A percentile compares a stretch with the other conserved stretches of the same genome.
Evolutionary conservation across 2,329 filamentous ascomycete genomes (phyloP).

Genomic region (Aspergillus luchuensis): DNA sequence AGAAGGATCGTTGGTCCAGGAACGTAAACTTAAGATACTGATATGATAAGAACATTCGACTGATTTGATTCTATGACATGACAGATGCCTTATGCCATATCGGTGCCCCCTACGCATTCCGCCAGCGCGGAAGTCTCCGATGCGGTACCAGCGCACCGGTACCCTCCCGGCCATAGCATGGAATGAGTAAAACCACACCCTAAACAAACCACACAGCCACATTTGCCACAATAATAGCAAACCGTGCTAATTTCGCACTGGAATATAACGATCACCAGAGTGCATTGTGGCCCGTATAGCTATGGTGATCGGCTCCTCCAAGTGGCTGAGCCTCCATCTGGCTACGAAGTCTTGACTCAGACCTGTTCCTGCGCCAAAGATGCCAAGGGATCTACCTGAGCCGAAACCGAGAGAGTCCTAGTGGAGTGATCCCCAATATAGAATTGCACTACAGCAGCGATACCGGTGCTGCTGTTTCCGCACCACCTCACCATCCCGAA

Average conservation of each 20-base stretch:
- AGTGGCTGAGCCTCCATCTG: not conserved
- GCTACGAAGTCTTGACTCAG: not conserved
- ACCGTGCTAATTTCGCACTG: not conserved
- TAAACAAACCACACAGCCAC: not conserved
- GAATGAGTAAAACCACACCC: not conserved
- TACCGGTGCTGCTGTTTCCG: not conserved
- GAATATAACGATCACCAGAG: not conserved
- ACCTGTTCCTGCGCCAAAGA: not conserved
- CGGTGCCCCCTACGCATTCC: not conserved
- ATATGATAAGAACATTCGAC: not conserved
- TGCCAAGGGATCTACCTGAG: not conserved
- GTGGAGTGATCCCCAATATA: not conserved
- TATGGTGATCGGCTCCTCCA: not conserved
- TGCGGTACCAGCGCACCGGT: not conserved
- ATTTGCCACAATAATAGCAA: not conserved
- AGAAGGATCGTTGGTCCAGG: conserved; percentile 16
- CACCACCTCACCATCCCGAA: not conserved
- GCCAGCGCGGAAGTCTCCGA: conserved; percentile 11
- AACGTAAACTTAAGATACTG: conserved; percentile 3
- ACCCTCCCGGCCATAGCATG: not conserved
- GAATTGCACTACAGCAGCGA: not conserved
- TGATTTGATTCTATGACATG: conserved; percentile 17
- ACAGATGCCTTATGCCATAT: conserved; percentile 5
- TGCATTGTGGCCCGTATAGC: not conserved
- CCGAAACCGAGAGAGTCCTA: not conserved